Base-by-base conservation (phyloP, 139 green algal species). In the Chlamydomonas urium region DNA sequence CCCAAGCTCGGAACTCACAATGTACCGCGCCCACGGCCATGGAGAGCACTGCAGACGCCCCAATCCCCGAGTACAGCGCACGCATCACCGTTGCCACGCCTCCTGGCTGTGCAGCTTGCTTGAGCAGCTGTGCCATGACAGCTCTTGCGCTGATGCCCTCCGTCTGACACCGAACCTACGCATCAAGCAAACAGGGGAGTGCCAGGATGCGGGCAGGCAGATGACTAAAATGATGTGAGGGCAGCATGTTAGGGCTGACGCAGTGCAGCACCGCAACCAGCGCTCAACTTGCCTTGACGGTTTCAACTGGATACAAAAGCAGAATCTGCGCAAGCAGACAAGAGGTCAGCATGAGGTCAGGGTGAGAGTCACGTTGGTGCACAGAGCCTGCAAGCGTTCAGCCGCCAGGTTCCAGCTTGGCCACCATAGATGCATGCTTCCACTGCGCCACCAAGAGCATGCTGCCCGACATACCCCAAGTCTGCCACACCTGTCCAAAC, bases 11-110 rank as follows among this genome's bases (percentile, higher is more conserved):
- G n/a, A n/a, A n/a, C n/a, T n/a, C n/a, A n/a, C 75, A 87, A 69
- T 92, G 87, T 21, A 91, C 73, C 1, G 77, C 79, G 23, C 86
- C 88, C 0, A 92, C 81, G 29, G 79, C 38, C 0, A 87, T 63
- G 0, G 79, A 85, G 47, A 74, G 85, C 1, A 81, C 26, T 0
- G 83, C 83, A 5, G 85, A 72, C 2, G 56, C 66, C 32, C 61
- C 10, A 0, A 78, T n/a, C 42, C 76, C 76, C 2, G 66, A 42
- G 62, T 83, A 82, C 37, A 82, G 76, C 28, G 65, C 28, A 14
- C 19, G 21, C 2, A 75, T 1, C n/a, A 81, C 38, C 3, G 17
- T 10, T 17, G 42, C 10, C 42, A 17, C 42, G 42, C 42, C 42
- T 10, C 42, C 42, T 17, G 42, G 42, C 42, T 53, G 42, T 17